Conservation (phyloP, 371 early-diverging fungal species). For the Mucor plumbeus region DNA sequence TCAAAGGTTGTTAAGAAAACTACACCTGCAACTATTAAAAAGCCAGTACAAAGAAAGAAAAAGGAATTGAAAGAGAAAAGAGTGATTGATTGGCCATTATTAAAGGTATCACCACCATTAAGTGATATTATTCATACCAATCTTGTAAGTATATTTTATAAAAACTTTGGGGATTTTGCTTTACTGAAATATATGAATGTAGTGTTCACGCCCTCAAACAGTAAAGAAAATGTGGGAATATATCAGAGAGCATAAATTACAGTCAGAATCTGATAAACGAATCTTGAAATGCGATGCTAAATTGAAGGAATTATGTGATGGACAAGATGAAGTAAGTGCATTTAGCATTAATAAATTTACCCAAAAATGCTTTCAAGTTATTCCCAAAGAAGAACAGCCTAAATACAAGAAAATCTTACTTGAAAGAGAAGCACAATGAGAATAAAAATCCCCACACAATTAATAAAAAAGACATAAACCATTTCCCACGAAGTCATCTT, state of each 20-base stretch:
- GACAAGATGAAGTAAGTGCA: conserved; percentile 9
- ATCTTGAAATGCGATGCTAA: conserved; percentile 45
- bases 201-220: conserved; percentile 47
- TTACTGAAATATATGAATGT: not conserved
- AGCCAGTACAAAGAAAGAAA: conserved; percentile 15
- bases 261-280: conserved; percentile 45
- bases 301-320: conserved; percentile 35
- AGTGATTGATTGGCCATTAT: conserved; percentile 17
- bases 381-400: conserved; percentile 26
- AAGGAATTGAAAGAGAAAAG: conserved; percentile 14
- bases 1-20: conserved; percentile 7
- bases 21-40: conserved; percentile 10
- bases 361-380: conserved; percentile 16
- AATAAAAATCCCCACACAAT: not conserved
- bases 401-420: conserved; percentile 11
- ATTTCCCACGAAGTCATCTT: conserved; percentile 6
- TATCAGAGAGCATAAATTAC: conserved; percentile 48
- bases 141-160: conserved; percentile 6
- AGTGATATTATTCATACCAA: conserved; percentile 31
- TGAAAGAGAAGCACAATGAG: conserved; percentile 10
- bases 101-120: conserved; percentile 32
- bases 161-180: not conserved
- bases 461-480: not conserved
- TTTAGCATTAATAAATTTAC: conserved; percentile 29
- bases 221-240: conserved; percentile 57